Base-by-base conservation (phyloP, 1,139 yeast genomes). In the Saccharomyces hybrid region DNA sequence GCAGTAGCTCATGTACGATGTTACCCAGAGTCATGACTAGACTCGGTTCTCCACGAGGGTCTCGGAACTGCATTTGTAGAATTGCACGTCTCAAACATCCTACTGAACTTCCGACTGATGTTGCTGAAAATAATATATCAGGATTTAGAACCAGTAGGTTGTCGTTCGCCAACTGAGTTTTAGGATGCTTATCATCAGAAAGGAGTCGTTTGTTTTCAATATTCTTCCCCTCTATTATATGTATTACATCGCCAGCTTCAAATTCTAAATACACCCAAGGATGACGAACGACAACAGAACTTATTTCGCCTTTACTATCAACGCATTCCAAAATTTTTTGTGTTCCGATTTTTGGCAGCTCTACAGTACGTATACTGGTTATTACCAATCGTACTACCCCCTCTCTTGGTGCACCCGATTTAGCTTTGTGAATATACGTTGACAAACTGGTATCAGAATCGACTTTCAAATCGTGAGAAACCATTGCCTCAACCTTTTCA, bases 71-170 rank as follows among this genome's bases (percentile, higher is more conserved):
- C 30, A 78, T 76, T 44, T 75, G 73, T 7, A 93, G 70, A 0
- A 88, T 84, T 0, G 91, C 80, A 59, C 84, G 81, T 54, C 99
- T 73, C 30, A 83, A 75, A 65, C 99, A 93, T 25, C 75, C 76
- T 46, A 88, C 72, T 3, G 93, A 86, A 53, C 84, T 88, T 0
- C 97, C 85, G 0, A 90, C 80, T 3, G 85, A 75, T 0, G 99
- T 93, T 3, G 96, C 90, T 0, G 97, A 81, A 1, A 93, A 74
- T 13, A 93, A 72, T 1, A 81, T 72, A 66, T 93, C 99, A 0
- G 99, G 99, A 61, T 88, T 82, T 78, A 95, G 78, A 26, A 93
- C 78, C 41, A 91, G 70, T 26, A 90, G 68, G 61, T 86, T 83
- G 50, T 78, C 78, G 31, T 77, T 71, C 57, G 81, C 81, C 44